Evolutionary conservation across 805 yeast genomes (phyloP), one percentile per base, ranked within the genome.

Genomic region (Metschnikowia similis): DNA sequence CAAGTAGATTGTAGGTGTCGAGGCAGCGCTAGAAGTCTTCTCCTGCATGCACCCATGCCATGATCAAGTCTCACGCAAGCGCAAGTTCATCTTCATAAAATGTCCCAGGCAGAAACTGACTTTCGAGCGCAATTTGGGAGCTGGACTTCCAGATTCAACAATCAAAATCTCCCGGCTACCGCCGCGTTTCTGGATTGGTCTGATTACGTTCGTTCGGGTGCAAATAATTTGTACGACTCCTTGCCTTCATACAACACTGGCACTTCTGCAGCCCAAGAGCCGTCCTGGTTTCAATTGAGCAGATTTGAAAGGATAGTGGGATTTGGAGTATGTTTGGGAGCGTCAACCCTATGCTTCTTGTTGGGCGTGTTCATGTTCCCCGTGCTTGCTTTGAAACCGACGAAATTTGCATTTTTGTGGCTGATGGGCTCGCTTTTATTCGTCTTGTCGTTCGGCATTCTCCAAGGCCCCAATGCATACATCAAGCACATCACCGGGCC

Each of bases 391-490:
- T 70, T 90, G 45, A 85, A 87, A 58, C 99, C 98, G 13, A 76
- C 96, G 44, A 94, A 94, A 66, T 92, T 94, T 64, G 97, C 96
- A 10, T 71, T 84, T 57, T 63, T 86, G 32, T 94, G 99, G 98
- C 83, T 96, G 1, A 72, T 92, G 69, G 99, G 98, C 0, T 87
- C 96, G 1, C 63, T 94, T 11, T 69, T 94, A 41, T 92, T 94
- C 67, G 88, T 94, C 16, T 64, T 88, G 6, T 88, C 96, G 34
- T 94, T 94, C 69, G 97, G 96, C 1, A 81, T 89, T 16, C 70
- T 92, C 21, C 97, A 90, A 71, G 99, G 99, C 0, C 97, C 97
- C 0, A 75, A 82, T n/a, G 83, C 84, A 34, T 94, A 89, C 64
- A 54, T 82, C 38, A 72, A 74, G 43, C 98, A 92, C 64, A 75